Percentiles rank a stretch among this genome's conserved stretches.
These are phyloP conservation scores for Coemansia furcata DNA, from an alignment of 192 early-diverging fungal genomes.

Conservation along the genomic window DNA sequence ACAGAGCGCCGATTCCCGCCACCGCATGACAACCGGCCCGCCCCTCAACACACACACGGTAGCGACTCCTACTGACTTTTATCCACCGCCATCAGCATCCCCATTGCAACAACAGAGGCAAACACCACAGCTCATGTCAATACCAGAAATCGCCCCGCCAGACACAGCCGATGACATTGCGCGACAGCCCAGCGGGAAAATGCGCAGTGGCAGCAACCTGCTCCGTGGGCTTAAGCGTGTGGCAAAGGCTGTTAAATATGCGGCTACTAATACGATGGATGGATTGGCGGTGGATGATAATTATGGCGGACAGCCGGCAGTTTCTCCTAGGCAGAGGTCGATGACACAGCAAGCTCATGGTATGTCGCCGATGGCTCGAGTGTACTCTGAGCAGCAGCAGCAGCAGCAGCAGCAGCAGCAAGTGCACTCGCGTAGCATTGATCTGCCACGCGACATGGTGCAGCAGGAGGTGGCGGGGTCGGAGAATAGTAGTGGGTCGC, in stretches of 20 bases:
- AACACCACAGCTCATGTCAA: neutral
- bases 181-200: constrained; percentile 8
- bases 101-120: constrained; percentile 7
- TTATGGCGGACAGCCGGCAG: neutral
- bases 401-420: constrained; percentile 10
- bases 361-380: constrained; percentile 7
- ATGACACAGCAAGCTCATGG: constrained; percentile 28
- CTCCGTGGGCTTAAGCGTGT: constrained; percentile 41
- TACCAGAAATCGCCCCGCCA: neutral
- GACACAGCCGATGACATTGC: neutral
- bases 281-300: neutral
- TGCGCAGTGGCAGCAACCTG: constrained; percentile 22
- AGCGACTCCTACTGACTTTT: neutral
- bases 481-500: neutral
- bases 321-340: constrained; percentile 38
- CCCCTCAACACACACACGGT: neutral
- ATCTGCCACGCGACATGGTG: constrained; percentile 7
- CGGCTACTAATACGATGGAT: constrained; percentile 17
- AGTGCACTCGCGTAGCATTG: constrained; percentile 24
- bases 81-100: neutral
- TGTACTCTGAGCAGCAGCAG: constrained; percentile 12
- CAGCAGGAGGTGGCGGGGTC: neutral
- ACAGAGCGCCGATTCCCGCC: constrained; percentile 23
- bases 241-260: constrained; percentile 45
- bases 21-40: constrained; percentile 5